Base-by-base conservation (phyloP, 257 asterid species). In the Parsonsia alboflavescens region DNA sequence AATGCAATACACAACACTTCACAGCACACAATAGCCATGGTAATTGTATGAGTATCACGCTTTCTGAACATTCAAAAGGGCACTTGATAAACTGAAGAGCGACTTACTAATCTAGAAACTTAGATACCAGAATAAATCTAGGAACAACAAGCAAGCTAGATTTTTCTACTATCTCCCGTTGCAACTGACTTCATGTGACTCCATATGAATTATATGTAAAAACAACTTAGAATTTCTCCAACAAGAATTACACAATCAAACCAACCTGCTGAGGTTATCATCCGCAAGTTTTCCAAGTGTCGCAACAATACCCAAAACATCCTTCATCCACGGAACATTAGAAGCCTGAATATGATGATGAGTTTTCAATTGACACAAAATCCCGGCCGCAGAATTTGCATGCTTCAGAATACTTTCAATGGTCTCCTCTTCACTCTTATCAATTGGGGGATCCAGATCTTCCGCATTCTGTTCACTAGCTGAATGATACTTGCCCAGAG, bases 291-390 rank as follows among this genome's bases (percentile, higher is more conserved):
- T 85, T 73, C 95, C 96, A 75, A 93, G 96, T 56, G 86, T 82
- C 59, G 95, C 96, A 83, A 90, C 94, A 67, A 88, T 44, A 67
- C 98, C 98, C 10, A 90, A 63, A 83, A 90, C 88, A 67, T 90
- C 96, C 75, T 86, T 86, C 50, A 80, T 77, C 75, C 81, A 76
- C 45, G 84, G 76, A 72, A 85, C 62, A 58, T 81, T 82, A 76
- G 88, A 76, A 70, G 70, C 84, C 71, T 79, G 87, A 72, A 80
- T 72, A 78, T 83, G 87, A 17, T 80, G 85, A 75, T 70, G 86
- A 65, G n/a, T 65, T 82, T 69, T 85, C 80, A 88, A 79, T 74
- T 77, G 83, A 71, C 79, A 85, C 46, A 83, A 66, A 75, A 88
- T 77, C 72, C 88, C 87, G 78, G 96, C 97, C 11, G 90, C 97